phyloP scores from a whole-genome alignment of 2,329 filamentous ascomycete species.

The Calonectria multiphialidica region DNA sequence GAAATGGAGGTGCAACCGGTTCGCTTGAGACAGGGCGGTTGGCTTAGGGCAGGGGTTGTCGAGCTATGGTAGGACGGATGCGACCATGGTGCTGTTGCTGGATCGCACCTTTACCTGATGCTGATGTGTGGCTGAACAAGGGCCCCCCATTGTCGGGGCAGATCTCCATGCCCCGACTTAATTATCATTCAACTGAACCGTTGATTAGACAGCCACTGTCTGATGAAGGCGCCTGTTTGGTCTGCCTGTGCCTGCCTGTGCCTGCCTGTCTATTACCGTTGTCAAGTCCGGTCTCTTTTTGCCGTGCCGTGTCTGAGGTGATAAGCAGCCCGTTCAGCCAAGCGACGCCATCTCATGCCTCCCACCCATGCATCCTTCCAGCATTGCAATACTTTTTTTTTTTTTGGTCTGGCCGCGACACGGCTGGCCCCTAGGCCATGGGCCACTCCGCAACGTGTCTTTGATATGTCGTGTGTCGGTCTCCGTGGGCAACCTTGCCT shows the following conservation, averaged over 20 bases:
- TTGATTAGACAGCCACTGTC: constrained; percentile 10
- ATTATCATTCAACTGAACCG: constrained; percentile 5
- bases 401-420: background rate
- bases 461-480: background rate
- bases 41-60: background rate
- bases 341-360: constrained; percentile 3
- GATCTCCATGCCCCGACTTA: constrained; percentile 6
- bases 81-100: constrained; percentile 5
- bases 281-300: background rate
- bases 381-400: background rate
- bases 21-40: background rate
- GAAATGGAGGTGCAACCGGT: background rate
- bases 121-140: constrained; percentile 20
- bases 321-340: constrained; percentile 6
- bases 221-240: background rate
- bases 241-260: background rate
- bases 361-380: background rate
- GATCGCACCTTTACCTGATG: constrained; percentile 21
- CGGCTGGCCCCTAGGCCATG: background rate
- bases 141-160: background rate
- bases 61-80: constrained; percentile 6
- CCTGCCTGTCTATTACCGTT: background rate
- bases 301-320: constrained; percentile 5
- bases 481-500: background rate
- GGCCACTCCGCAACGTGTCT: background rate